Evolutionary conservation across 805 yeast species (phyloP), one percentile per base, ranked within the genome.

Genomic region (Hanseniaspora vineae): DNA sequence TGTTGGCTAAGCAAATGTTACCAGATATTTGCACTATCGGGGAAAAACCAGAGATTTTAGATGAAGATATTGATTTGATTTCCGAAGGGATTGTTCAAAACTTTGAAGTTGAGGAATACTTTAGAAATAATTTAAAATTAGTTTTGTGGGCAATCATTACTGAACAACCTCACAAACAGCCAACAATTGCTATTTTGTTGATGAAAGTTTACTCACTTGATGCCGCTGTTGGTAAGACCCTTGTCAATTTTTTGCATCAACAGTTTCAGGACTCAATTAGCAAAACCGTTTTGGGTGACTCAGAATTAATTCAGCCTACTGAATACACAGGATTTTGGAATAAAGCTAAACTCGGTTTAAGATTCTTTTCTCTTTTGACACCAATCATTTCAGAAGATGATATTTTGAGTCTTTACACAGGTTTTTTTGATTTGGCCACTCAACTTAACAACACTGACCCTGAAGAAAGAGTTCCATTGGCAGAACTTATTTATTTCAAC

Each of bases 121-220:
- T 81, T 52, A 70, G 85, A 50, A 66, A 65, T 33, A 76, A 81
- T 2, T 66, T 85, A 18, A 65, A 85, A 50, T 70, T 73, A 44
- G 83, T 85, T 2, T 58, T 88, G 23, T 73, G 74, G 47, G 85
- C 95, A 2, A 74, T 84, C 42, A 71, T 82, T 11, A 65, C 76
- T 31, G 97, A 92, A 63, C 96, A 90, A 63, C 97, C 99, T 0
- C 95, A 89, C 52, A 92, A 89, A 61, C 75, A 82, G 50, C 77
- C 81, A 13, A 75, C 80, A n/a, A 64, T 90, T 49, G 75, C 87
- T 29, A 77, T 80, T 9, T 69, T 87, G 53, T 66, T 88, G 5
- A 73, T 81, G 56, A 68, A 80, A 19, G 78, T 85, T 44, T 81
- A 83, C 64, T 69, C 82, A 20, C 73, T 73, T 50, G 78, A 77